Evolutionary conservation across 2,329 filamentous ascomycete genomes (phyloP).

Genomic region (Erysiphe pulchra): DNA sequence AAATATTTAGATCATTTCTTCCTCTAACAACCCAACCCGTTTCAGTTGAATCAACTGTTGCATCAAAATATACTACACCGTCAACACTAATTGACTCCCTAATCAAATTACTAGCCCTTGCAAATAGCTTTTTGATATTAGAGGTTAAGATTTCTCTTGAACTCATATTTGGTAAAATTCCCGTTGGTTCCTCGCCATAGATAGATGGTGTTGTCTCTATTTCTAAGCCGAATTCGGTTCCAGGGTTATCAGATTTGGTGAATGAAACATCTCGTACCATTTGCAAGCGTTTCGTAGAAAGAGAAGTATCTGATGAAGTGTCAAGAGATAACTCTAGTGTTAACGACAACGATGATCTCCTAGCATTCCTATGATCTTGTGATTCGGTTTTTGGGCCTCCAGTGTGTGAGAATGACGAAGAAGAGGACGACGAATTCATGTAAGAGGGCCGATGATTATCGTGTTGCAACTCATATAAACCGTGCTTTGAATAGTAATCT

Average conservation of each 20-base stretch:
- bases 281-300: not conserved
- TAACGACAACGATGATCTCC: not conserved
- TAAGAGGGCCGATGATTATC: slow-evolving; percentile 3
- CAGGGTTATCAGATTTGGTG: slow-evolving; percentile 3
- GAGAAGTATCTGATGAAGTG: not conserved
- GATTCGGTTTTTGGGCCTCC: not conserved
- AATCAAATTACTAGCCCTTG: slow-evolving; percentile 11
- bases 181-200: slow-evolving; percentile 1
- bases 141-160: slow-evolving; percentile 9
- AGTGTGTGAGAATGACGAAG: slow-evolving; percentile 3
- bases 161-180: slow-evolving; percentile 6
- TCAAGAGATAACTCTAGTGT: not conserved
- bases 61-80: slow-evolving; percentile 11
- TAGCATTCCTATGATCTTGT: not conserved
- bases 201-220: slow-evolving; percentile 8
- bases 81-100: slow-evolving; percentile 12
- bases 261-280: not conserved
- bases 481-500: slow-evolving; percentile 6
- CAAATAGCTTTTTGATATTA: slow-evolving; percentile 9
- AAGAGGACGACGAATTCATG: not conserved
- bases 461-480: slow-evolving; percentile 7
- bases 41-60: not conserved
- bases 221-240: slow-evolving; percentile 3
- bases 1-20: not conserved
- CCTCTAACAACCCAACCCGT: not conserved